phyloP scores from a whole-genome alignment of 805 yeast genomes.

The Pichia occidentalis region DNA sequence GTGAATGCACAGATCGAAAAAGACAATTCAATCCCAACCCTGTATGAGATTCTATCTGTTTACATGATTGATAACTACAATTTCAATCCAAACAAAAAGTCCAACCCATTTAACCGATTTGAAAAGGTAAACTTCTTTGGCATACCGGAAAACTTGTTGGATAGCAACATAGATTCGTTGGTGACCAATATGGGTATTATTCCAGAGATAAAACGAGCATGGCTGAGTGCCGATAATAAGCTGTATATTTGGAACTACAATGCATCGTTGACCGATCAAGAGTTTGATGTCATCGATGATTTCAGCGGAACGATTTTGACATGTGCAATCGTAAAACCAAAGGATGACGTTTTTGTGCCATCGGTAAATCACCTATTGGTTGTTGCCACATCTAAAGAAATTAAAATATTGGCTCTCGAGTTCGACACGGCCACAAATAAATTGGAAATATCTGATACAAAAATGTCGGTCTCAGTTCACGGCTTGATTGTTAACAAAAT shows the following conservation, averaged over 20 bases:
- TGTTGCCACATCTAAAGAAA: slow-evolving; percentile 72
- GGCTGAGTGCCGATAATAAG: slow-evolving; percentile 80
- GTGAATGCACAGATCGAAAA: slow-evolving; percentile 50
- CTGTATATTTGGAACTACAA: slow-evolving; percentile 77
- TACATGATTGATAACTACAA: slow-evolving; percentile 66
- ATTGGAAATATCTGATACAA: slow-evolving; percentile 73
- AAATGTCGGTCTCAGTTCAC: slow-evolving; percentile 69
- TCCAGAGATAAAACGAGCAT: slow-evolving; percentile 71
- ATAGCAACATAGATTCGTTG: slow-evolving; percentile 23
- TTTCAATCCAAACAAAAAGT: slow-evolving; percentile 37
- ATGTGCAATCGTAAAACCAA: slow-evolving; percentile 76
- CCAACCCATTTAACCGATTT: slow-evolving; percentile 63
- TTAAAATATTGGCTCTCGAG: slow-evolving; percentile 71
- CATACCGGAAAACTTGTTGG: slow-evolving; percentile 63
- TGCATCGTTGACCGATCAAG: slow-evolving; percentile 39
- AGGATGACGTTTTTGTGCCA: slow-evolving; percentile 70
- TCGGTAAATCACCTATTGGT: slow-evolving; percentile 66
- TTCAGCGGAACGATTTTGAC: slow-evolving; percentile 70
- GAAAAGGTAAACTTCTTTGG: slow-evolving; percentile 60
- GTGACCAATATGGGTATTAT: slow-evolving; percentile 77
- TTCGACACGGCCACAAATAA: slow-evolving; percentile 34
- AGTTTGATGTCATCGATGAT: slow-evolving; percentile 76
- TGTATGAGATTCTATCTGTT: slow-evolving; percentile 48
- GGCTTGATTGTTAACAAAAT: slow-evolving; percentile 70
- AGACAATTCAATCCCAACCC: slow-evolving; percentile 53